These are phyloP conservation scores for Linderniella brevidens DNA, from an alignment of 257 asterid species.

Conservation along the genomic window DNA sequence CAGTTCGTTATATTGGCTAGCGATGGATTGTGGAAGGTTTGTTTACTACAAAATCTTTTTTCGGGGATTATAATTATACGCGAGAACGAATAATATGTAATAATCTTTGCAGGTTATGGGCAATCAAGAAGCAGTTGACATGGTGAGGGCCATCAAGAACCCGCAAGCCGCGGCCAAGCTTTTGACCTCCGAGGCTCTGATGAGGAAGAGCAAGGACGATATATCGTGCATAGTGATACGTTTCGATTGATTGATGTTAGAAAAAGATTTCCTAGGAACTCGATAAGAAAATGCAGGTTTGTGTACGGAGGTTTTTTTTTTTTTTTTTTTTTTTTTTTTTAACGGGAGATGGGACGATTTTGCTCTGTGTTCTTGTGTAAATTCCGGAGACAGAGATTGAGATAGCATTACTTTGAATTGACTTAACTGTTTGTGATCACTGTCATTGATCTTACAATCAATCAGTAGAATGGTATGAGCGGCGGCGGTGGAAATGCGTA, in stretches of 20 bases:
- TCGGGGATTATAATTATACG: no score
- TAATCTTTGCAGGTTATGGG: conserved; percentile 37
- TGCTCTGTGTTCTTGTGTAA: no score
- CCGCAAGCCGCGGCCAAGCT: conserved; percentile 77
- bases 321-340: no score
- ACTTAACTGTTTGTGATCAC: no score
- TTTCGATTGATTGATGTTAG: conserved; percentile 38
- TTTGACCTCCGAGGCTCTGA: conserved; percentile 50
- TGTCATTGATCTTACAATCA: no score
- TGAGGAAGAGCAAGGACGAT: conserved; percentile 70
- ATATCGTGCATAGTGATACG: conserved; percentile 72
- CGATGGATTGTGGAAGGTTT: conserved; percentile 87
- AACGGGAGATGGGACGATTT: no score
- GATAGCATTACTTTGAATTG: no score
- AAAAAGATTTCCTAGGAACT: no score
- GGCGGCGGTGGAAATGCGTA: conserved; percentile 32
- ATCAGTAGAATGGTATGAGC: conserved; percentile 15
- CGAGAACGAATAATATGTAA: background rate
- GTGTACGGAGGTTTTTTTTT: no score
- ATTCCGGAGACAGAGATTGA: no score
- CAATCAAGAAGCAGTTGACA: conserved; percentile 65
- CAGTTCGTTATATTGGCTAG: conserved; percentile 63
- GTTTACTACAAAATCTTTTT: no score
- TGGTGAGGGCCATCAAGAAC: conserved; percentile 37
- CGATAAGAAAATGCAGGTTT: no score